Conservation (phyloP, 1,284 basidiomycete genomes). For the Waitea zeae region DNA sequence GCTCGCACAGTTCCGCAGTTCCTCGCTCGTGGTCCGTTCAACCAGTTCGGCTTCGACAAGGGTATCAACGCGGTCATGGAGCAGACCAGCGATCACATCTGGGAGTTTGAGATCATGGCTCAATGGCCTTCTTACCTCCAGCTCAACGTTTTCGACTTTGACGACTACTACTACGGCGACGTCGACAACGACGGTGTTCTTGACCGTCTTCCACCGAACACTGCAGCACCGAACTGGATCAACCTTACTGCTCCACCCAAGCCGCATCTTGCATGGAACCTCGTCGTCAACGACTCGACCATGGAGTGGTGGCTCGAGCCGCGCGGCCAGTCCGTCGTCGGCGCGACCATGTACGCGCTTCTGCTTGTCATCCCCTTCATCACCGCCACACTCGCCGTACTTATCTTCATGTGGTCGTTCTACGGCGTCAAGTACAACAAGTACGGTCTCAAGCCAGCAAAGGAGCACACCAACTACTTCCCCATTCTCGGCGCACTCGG, state of each 20-base stretch:
- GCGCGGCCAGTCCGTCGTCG: conserved; percentile 64
- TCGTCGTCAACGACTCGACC: conserved; percentile 61
- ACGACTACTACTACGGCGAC: conserved; percentile 85
- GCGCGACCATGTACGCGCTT: conserved; percentile 72
- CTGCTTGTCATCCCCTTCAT: conserved; percentile 68
- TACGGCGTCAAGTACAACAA: conserved; percentile 90
- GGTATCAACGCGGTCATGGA: conserved; percentile 56
- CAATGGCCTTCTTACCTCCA: conserved; percentile 79
- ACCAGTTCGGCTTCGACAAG: conserved; percentile 78
- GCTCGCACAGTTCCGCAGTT: conserved; percentile 73
- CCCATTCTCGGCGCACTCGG: conserved; percentile 52
- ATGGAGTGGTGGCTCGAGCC: conserved; percentile 68
- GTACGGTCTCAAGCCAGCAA: conserved; percentile 63
- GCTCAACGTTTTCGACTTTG: conserved; percentile 76
- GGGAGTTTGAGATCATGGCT: conserved; percentile 75
- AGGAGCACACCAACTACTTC: conserved; percentile 54
- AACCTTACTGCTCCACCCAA: conserved; percentile 76
- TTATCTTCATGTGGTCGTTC: conserved; percentile 88
- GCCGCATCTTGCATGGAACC: conserved; percentile 73
- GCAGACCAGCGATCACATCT: conserved; percentile 40
- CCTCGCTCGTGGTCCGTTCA: conserved; percentile 75
- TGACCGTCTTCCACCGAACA: conserved; percentile 80
- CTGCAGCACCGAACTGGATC: conserved; percentile 68
- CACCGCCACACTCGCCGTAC: conserved; percentile 66
- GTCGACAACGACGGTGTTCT: conserved; percentile 72